Percentiles rank a stretch among this genome's conserved stretches.
These are phyloP conservation scores for Pichia sp. DNA, from an alignment of 1,139 yeast species.

Conservation along the genomic window DNA sequence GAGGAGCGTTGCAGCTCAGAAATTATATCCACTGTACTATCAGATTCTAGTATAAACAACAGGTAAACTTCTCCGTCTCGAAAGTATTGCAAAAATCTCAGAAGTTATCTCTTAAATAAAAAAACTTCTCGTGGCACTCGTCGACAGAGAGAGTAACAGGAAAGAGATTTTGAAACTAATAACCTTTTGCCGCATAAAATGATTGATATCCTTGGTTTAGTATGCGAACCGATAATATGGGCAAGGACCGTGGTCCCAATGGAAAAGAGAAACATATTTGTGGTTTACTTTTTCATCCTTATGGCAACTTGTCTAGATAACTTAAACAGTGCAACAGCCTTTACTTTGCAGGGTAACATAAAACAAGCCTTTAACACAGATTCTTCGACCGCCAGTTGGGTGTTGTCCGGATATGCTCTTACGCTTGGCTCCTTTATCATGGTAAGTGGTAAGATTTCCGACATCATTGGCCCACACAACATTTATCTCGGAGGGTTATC, in stretches of 20 bases:
- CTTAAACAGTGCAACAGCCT: conserved; percentile 31
- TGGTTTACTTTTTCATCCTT: conserved; percentile 19
- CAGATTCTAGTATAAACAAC: no score
- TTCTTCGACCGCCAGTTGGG: conserved; percentile 34
- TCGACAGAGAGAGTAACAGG: no score
- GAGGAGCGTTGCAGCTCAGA: no score
- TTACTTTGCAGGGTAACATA: conserved; percentile 27
- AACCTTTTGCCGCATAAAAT: no score
- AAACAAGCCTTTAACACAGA: conserved; percentile 26
- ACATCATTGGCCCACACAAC: conserved; percentile 34
- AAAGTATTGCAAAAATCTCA: no score
- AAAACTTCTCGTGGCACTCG: no score
- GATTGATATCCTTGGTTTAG: no score
- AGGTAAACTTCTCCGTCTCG: no score
- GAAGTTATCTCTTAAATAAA: no score
- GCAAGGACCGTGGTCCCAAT: conserved; percentile 19
- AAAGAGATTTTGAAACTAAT: no score
- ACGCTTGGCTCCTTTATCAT: conserved; percentile 37
- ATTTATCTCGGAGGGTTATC: conserved; percentile 27
- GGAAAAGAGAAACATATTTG: conserved; percentile 18
- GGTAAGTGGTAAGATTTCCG: conserved; percentile 36
- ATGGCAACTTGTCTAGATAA: conserved; percentile 27
- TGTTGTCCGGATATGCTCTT: conserved; percentile 36
- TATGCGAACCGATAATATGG: neutral
- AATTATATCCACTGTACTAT: no score